phyloP scores from a whole-genome alignment of 352 stramenopile species.

The Aphanomyces euteiches region DNA sequence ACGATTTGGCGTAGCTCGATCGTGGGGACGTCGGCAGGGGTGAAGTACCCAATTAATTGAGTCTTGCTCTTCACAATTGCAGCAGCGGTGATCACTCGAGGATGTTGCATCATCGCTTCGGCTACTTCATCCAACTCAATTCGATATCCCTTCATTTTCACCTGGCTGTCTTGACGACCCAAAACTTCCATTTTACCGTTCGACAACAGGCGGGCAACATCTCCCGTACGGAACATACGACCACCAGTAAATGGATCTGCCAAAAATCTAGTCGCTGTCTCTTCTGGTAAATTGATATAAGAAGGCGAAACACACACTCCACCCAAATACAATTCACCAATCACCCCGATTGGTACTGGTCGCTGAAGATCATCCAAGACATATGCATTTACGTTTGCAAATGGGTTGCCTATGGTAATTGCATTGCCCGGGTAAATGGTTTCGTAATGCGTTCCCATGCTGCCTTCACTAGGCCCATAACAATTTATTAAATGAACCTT shows the following conservation, averaged over 20 bases:
- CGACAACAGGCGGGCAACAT: slow-evolving; percentile 86
- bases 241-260: slow-evolving; percentile 57
- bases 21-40: slow-evolving; percentile 67
- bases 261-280: slow-evolving; percentile 33
- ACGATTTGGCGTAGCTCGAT: slow-evolving; percentile 64
- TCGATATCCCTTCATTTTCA: slow-evolving; percentile 79
- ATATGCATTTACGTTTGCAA: not conserved
- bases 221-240: slow-evolving; percentile 90
- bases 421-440: not conserved
- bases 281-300: slow-evolving; percentile 4
- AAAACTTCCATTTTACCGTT: slow-evolving; percentile 88
- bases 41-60: slow-evolving; percentile 89
- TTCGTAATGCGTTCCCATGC: not conserved
- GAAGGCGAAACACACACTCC: not conserved
- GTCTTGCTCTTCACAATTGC: slow-evolving; percentile 55
- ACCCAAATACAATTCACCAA: slow-evolving; percentile 7
- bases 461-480: slow-evolving; percentile 9
- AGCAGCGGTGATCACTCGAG: slow-evolving; percentile 42
- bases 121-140: slow-evolving; percentile 79
- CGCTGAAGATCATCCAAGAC: not conserved
- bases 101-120: slow-evolving; percentile 49
- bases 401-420: not conserved
- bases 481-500: slow-evolving; percentile 11
- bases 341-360: not conserved
- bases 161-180: slow-evolving; percentile 62